Conservation (phyloP, 2,329 filamentous ascomycete species). For the Didymella lethalis region DNA sequence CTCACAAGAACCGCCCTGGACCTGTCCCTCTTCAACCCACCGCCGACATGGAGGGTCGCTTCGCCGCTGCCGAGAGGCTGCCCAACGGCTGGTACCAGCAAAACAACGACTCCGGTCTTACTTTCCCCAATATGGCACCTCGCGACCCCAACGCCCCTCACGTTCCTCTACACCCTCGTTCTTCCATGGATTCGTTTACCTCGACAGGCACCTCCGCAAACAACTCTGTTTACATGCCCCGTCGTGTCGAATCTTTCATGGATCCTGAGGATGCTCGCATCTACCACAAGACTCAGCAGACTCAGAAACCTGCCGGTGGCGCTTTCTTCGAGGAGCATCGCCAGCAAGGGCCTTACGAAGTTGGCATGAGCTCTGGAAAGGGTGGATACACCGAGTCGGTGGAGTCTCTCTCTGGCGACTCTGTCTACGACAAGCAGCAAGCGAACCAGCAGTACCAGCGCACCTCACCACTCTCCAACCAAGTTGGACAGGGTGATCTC, state of each 20-base stretch:
- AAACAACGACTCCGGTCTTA: conserved; percentile 70
- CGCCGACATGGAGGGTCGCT: conserved; percentile 77
- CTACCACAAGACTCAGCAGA: conserved; percentile 71
- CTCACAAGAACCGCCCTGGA: conserved; percentile 58
- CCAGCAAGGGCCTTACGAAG: conserved; percentile 38
- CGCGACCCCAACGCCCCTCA: conserved; percentile 57
- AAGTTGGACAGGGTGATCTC: conserved; percentile 35
- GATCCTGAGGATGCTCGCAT: conserved; percentile 77
- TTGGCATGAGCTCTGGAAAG: conserved; percentile 35
- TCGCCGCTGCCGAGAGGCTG: conserved; percentile 73
- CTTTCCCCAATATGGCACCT: conserved; percentile 59
- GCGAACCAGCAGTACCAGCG: conserved; percentile 35
- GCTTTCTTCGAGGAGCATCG: conserved; percentile 51
- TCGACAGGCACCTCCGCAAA: conserved; percentile 63
- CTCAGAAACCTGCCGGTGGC: conserved; percentile 55
- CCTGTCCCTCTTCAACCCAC: conserved; percentile 74
- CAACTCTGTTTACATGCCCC: conserved; percentile 71
- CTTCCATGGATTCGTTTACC: conserved; percentile 72
- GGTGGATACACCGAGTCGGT: conserved; percentile 46
- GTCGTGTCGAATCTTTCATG: conserved; percentile 78
- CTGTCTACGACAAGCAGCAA: conserved; percentile 41
- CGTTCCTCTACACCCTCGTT: conserved; percentile 61
- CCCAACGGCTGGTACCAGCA: conserved; percentile 75
- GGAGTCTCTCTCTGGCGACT: conserved; percentile 49
- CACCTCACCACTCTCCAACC: conserved; percentile 45